Evolutionary conservation across 2,329 filamentous ascomycete species (phyloP), one percentile per base, ranked within the genome.

Genomic region (Fonsecaea multimorphosa): DNA sequence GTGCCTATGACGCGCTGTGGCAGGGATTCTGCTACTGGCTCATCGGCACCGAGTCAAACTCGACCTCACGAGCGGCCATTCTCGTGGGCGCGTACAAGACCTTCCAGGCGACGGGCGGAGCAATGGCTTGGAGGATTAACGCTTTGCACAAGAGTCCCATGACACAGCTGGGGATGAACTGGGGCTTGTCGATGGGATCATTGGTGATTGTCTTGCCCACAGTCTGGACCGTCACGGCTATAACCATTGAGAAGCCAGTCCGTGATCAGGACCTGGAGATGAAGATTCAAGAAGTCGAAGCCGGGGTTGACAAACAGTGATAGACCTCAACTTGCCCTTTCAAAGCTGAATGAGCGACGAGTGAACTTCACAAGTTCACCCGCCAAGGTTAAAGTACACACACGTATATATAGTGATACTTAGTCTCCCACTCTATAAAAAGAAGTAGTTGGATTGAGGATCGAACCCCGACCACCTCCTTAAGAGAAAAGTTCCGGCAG

Each of bases 21-120:
- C 88, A 90, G 75, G 86, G 84, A 1, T 84, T 80, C 68, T 85
- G 86, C 58, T 89, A 89, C 79, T 89, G 87, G 87, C 72, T 82
- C n/a, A 80, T 83, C 61, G 81, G 81, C 11, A 78, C 81, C 1
- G 76, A 77, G 65, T 80, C 78, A 24, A 81, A 83, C 71, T 79
- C 75, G 16, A 74, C 80, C 0, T 76, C 74, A 0, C 72, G 77
- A 9, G 76, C 79, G 0, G 81, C 82, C 16, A 75, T 82, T 12
- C 73, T 83, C 27, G 81, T 83, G 0, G 81, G 82, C 29, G 76
- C 80, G 14, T 83, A 84, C 70, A 82, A 83, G 74, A 78, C 77
- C 1, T 91, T 96, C 70, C 92, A 96, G 78, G 94, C 91, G n/a
- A 91, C 91, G 19, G 92, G 92, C 72, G 88, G 89, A 2, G 92